phyloP scores from a whole-genome alignment of 768 basidiomycete species.

The Pisolithus marmoratus region DNA sequence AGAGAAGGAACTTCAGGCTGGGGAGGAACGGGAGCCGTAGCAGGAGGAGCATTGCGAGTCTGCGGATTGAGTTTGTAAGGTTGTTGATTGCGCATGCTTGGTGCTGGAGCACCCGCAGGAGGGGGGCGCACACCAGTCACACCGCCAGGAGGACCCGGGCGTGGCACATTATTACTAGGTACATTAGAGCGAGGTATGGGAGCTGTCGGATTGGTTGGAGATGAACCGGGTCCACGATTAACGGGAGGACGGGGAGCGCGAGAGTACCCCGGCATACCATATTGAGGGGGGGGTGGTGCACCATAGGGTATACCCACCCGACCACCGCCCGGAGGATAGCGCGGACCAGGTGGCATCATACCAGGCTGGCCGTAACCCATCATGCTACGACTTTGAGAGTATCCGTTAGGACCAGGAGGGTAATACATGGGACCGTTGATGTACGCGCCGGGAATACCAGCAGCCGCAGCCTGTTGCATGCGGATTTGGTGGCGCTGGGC shows the following conservation, averaged over 20 bases:
- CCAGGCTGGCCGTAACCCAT: constrained; percentile 81
- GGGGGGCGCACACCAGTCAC: constrained; percentile 39
- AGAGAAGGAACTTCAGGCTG: constrained; percentile 50
- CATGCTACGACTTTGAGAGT: constrained; percentile 60
- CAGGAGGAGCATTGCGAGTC: constrained; percentile 33
- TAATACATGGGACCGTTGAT: constrained; percentile 54
- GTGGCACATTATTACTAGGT: constrained; percentile 48
- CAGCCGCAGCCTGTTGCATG: constrained; percentile 91
- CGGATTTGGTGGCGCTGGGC: constrained; percentile 94
- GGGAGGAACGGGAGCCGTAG: constrained; percentile 29
- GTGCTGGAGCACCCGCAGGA: constrained; percentile 42
- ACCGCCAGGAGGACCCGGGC: constrained; percentile 37
- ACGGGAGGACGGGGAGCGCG: constrained; percentile 55
- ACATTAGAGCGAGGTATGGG: constrained; percentile 65
- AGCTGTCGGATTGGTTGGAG: constrained; percentile 58
- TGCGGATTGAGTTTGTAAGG: constrained; percentile 29
- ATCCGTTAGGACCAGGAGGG: constrained; percentile 71
- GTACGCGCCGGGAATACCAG: constrained; percentile 61
- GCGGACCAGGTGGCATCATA: constrained; percentile 84
- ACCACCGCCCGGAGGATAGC: constrained; percentile 66
- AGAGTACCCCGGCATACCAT: constrained; percentile 65
- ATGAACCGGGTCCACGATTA: constrained; percentile 63
- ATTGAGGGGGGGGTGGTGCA: constrained; percentile 69
- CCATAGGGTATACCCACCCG: constrained; percentile 68
- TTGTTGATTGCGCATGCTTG: constrained; percentile 31